phyloP scores from a whole-genome alignment of 2,329 filamentous ascomycete species.

The Ciborinia camelliae region DNA sequence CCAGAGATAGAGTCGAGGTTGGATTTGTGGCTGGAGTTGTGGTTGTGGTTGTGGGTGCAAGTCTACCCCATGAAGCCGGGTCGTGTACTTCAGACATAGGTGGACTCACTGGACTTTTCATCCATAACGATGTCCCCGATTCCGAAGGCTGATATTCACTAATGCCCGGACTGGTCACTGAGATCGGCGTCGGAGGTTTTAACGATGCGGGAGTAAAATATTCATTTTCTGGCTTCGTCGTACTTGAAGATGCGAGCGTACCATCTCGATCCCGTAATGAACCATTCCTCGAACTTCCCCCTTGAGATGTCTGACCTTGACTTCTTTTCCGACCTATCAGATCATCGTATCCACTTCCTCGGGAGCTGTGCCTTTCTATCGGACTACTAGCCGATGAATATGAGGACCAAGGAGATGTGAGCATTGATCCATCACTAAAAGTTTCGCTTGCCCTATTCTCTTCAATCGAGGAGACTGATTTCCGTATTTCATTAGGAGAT shows the following conservation, averaged over 20 bases:
- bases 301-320: slow-evolving; percentile 25
- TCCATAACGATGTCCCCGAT: slow-evolving; percentile 1
- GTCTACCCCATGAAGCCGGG: slow-evolving; percentile 15
- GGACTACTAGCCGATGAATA: slow-evolving; percentile 24
- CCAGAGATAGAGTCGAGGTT: slow-evolving; percentile 8
- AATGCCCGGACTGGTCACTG: slow-evolving; percentile 4
- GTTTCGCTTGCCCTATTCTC: slow-evolving; percentile 23
- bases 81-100: slow-evolving; percentile 5
- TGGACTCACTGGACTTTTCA: slow-evolving; percentile 19
- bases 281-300: slow-evolving; percentile 17
- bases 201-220: slow-evolving; percentile 1
- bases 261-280: slow-evolving; percentile 20
- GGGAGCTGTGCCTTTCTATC: slow-evolving; percentile 27
- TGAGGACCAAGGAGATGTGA: slow-evolving; percentile 16
- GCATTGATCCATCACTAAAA: slow-evolving; percentile 20
- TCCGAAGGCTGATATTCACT: slow-evolving; percentile 20
- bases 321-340: slow-evolving; percentile 32
- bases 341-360: slow-evolving; percentile 30
- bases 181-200: slow-evolving; percentile 10
- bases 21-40: neutral
- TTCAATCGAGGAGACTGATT: slow-evolving; percentile 29
- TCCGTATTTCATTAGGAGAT: slow-evolving; percentile 31
- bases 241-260: slow-evolving; percentile 7
- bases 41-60: neutral
- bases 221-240: slow-evolving; percentile 12